Base-by-base conservation (phyloP, 192 early-diverging fungal genomes). In the Blastocladiella britannica region DNA sequence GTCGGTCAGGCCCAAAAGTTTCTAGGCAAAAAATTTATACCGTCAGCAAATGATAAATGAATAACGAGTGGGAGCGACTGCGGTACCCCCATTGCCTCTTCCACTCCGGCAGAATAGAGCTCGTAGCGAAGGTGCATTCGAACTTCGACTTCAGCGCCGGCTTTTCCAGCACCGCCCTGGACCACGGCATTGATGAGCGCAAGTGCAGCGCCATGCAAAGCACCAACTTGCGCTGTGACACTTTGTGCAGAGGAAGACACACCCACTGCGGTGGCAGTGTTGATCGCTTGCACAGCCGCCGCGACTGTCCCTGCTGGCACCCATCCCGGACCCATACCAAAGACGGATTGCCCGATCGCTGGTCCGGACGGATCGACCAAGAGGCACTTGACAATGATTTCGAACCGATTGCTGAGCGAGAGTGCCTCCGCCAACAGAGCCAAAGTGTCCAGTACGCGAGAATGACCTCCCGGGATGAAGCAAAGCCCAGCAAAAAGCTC, bases 141-240 rank as follows among this genome's bases (percentile, higher is more conserved):
- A 31, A 75, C 72, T 25, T 74, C 74, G 20, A 70, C 54, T 52
- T 72, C 63, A 20, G 12, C 15, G 2, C 15, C 37, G 15, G 15
- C 37, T 20, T 60, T 55, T 25, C 73, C 73, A n/a, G 70, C 63
- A 2, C 74, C 74, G 51, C 74, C 74, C 58, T 69, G 69, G 27
- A 72, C 72, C 9, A 76, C 67, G 7, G 74, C 72, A 55, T 76
- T 76, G 57, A 76, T 74, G 57, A 76, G 72, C 7, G 74, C 74
- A 70, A 76, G 72, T 52, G 62, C 62, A 1, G 72, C 72, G 23
- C 74, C 64, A 63, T 72, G 30, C 27, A 58, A 22, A 18, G 25
- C 20, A 26, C 15, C 4, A 51, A 22, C 31, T 52, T 28, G 28
- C 28, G 8, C 47, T 53, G 20, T 22, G 15, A 25, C 59, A 29